These are phyloP conservation scores for Przewalskia tangutica DNA, from an alignment of 257 asterid genomes.

Conservation along the genomic window DNA sequence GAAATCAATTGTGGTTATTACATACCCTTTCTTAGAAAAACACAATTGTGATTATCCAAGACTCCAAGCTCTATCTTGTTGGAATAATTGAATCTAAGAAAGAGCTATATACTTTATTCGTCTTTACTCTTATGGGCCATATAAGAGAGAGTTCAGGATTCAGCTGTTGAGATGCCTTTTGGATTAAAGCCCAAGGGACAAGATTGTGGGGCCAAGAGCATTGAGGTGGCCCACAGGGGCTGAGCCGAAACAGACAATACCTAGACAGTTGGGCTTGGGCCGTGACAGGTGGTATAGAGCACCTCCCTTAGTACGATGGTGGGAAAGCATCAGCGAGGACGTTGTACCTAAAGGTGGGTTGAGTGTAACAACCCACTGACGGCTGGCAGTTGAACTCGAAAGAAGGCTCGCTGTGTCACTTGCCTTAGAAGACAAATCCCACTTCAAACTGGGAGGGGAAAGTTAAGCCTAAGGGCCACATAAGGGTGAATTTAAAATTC, in stretches of 20 bases:
- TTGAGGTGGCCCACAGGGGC: background rate
- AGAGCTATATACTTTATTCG: background rate
- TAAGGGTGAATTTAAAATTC: background rate
- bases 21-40: background rate
- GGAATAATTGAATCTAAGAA: background rate
- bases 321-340: background rate
- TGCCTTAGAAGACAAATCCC: background rate
- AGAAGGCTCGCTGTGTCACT: background rate
- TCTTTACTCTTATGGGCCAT: background rate
- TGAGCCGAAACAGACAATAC: background rate
- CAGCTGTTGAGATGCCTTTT: background rate
- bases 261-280: background rate
- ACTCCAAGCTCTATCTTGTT: background rate
- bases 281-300: background rate
- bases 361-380: background rate
- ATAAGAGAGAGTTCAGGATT: background rate
- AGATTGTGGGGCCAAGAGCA: background rate
- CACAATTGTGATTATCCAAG: background rate
- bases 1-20: background rate
- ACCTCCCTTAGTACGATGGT: background rate
- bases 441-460: no score
- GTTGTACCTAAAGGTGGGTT: background rate
- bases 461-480: no score
- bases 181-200: background rate
- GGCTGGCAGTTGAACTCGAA: background rate